A percentile compares a stretch with the other conserved stretches of the same genome.
These are phyloP conservation scores for Talaromyces ruber DNA, from an alignment of 495 filamentous ascomycete species.

Conservation along the genomic window DNA sequence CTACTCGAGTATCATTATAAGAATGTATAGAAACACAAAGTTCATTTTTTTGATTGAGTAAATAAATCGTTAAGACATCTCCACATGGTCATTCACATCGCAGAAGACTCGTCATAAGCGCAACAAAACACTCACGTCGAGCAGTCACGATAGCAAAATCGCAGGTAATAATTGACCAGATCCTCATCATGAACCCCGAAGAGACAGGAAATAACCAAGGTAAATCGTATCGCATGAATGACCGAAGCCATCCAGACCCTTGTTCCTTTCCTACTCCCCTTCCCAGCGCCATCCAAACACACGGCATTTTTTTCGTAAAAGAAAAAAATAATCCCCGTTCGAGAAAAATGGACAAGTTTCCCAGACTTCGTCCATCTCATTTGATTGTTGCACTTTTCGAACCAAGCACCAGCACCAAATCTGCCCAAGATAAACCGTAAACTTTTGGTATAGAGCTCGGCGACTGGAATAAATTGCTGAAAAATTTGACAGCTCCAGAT, in stretches of 20 bases:
- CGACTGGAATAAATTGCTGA: constrained; percentile 5
- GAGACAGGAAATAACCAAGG: background rate
- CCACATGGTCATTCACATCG: constrained; percentile 18
- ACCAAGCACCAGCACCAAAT: background rate
- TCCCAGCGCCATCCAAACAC: constrained; percentile 35
- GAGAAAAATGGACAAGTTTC: constrained; percentile 14
- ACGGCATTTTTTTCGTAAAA: constrained; percentile 18
- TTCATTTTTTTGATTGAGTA: constrained; percentile 20
- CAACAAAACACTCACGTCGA: background rate
- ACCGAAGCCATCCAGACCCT: background rate
- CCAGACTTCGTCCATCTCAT: constrained; percentile 5
- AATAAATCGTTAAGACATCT: constrained; percentile 32
- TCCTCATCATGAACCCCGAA: constrained; percentile 20
- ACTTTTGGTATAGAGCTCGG: constrained; percentile 7
- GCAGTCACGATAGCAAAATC: background rate
- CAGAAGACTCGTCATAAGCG: background rate
- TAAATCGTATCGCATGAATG: constrained; percentile 4
- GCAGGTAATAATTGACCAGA: constrained; percentile 34
- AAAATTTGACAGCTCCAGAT: constrained; percentile 4
- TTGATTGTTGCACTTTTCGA: background rate
- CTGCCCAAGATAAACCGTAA: constrained; percentile 5
- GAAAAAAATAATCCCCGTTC: constrained; percentile 15
- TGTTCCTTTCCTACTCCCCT: constrained; percentile 13
- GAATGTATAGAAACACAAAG: background rate
- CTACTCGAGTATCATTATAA: background rate